Base-by-base conservation (phyloP, 306 rosid species). In the Fragaria iinumae region DNA sequence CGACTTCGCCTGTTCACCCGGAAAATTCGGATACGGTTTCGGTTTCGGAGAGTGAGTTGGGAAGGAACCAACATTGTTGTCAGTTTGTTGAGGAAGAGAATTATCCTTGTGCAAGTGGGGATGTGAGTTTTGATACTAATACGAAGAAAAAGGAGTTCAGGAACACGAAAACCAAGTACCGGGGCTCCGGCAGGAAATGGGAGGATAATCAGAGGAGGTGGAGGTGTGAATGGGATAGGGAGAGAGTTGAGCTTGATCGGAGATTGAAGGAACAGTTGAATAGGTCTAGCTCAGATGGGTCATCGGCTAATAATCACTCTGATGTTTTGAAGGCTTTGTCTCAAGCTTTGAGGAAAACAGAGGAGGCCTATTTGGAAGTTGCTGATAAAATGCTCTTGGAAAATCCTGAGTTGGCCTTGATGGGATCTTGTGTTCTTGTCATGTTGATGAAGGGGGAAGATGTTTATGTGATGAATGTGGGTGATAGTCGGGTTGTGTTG, bases 341-440 rank as follows among this genome's bases (percentile, higher is more conserved):
- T 1, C 84, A 87, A 55, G 99, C 96, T 80, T 73, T 96, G 78
- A 88, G 83, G 80, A 96, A 89, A 82, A 92, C 99, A 3, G 99
- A 96, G 82, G 99, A 91, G 82, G 59, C 98, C 18, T 96, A 84
- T 73, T 86, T 96, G 76, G 98, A 92, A 63, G 75, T 88, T 9
- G 97, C 98, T 1, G 98, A 96, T 79, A 87, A 84, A 86, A 92
- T 92, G 96, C 80, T 91, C 0, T 80, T 62, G 84, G 93, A 89
- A 76, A 96, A 92, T 88, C 99, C 99, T 1, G 99, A 92, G 52
- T 75, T 96, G 41, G 99, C 99, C 67, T 81, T 96, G 75, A 96
- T 96, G 99, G 99, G 99, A 68, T 96, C 99, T 2, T 96, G 99
- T 85, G 98, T 93, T 39, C 96, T 96, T n/a, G 99, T 89, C 8